Evolutionary conservation across 2,329 filamentous ascomycete species (phyloP).

Genomic region (Aureobasidium sp.): DNA sequence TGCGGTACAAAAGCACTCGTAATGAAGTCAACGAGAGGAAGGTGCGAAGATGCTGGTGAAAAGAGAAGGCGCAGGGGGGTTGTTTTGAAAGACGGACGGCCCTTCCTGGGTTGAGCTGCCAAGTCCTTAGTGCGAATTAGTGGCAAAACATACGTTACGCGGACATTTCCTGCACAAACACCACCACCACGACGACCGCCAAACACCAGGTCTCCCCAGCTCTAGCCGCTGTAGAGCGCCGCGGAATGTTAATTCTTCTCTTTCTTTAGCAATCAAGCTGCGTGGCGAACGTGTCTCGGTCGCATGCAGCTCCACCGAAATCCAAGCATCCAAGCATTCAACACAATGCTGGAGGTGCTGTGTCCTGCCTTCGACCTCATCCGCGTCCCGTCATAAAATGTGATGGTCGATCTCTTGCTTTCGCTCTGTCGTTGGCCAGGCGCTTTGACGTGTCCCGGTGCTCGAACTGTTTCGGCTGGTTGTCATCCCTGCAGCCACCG

Average conservation of each 20-base stretch:
- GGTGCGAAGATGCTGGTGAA: conserved; percentile 9
- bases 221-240: background rate
- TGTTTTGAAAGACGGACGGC: conserved; percentile 1
- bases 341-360: background rate
- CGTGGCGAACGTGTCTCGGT: conserved; percentile 4
- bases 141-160: conserved; percentile 11
- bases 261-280: background rate
- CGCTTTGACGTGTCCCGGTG: conserved; percentile 4
- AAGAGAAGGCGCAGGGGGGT: conserved; percentile 1
- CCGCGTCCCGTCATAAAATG: background rate
- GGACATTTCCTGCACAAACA: conserved; percentile 11
- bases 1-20: background rate
- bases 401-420: background rate
- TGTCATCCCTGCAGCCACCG: conserved; percentile 12
- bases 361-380: background rate
- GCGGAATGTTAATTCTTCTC: conserved; percentile 7
- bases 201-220: conserved; percentile 2
- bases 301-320: background rate
- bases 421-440: background rate
- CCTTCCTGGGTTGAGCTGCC: conserved; percentile 5
- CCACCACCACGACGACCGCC: background rate
- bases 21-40: conserved; percentile 6
- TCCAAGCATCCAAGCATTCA: background rate
- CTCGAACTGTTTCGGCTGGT: conserved; percentile 8
- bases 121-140: conserved; percentile 8